Evolutionary conservation across 257 asterid species (phyloP).

Genomic region (Linderniella brevidens): DNA sequence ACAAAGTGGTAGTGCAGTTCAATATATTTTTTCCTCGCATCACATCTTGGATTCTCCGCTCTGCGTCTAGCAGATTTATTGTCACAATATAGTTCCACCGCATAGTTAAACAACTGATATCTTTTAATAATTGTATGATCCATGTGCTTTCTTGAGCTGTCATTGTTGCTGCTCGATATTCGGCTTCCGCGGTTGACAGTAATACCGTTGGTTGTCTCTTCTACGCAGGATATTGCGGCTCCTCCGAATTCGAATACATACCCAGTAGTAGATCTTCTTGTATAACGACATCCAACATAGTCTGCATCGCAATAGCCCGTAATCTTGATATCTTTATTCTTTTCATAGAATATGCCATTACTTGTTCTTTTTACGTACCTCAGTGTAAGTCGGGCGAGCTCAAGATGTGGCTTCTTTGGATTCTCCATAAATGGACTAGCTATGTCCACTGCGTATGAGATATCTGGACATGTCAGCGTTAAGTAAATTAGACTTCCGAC

Average conservation of each 20-base stretch:
- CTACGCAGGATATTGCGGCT: neutral
- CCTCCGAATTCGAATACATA: neutral
- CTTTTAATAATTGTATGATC: neutral
- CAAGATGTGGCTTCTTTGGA: constrained; percentile 9
- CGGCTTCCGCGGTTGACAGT: neutral
- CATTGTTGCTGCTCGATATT: neutral
- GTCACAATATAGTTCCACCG: neutral
- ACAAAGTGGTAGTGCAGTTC: neutral
- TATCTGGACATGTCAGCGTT: constrained; percentile 3
- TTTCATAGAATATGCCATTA: neutral
- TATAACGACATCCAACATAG: constrained; percentile 4
- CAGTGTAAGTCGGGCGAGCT: neutral
- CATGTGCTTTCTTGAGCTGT: neutral
- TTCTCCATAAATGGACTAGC: constrained; percentile 7
- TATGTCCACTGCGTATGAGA: neutral
- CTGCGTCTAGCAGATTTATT: neutral
- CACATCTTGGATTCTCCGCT: neutral
- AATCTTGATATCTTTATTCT: neutral
- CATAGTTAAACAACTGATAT: neutral
- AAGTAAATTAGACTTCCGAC: constrained; percentile 5
- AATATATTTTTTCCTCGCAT: neutral
- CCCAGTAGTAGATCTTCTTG: constrained; percentile 2
- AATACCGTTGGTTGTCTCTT: neutral
- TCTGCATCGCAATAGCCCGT: constrained; percentile 5
- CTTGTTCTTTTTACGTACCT: constrained; percentile 1